Conservation (phyloP, 768 basidiomycete genomes). For the Chiua virens region DNA sequence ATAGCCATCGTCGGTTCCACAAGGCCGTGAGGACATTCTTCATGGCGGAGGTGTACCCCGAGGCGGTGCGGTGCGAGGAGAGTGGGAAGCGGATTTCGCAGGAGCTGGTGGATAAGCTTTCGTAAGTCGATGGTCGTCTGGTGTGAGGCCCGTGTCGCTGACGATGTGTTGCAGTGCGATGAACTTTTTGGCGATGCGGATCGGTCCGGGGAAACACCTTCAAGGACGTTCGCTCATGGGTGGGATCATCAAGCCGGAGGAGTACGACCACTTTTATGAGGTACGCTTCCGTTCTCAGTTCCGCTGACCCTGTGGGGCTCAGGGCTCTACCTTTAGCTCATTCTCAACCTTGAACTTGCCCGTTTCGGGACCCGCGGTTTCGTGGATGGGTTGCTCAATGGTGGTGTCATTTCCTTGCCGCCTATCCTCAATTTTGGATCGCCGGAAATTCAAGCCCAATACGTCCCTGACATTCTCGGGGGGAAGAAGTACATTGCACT, state of each 20-base stretch:
- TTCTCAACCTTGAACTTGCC: conserved; percentile 78
- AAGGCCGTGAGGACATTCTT: conserved; percentile 74
- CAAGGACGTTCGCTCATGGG: conserved; percentile 77
- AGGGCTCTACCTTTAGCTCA: conserved; percentile 46
- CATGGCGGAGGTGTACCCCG: conserved; percentile 69
- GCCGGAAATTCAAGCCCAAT: conserved; percentile 63
- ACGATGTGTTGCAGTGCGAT: conserved; percentile 46
- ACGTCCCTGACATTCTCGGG: conserved; percentile 70
- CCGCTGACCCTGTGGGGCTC: neutral
- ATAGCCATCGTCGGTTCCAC: conserved; percentile 74
- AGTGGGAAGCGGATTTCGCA: conserved; percentile 85
- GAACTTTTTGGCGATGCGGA: conserved; percentile 63
- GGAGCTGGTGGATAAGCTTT: conserved; percentile 80
- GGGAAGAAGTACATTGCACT: conserved; percentile 87
- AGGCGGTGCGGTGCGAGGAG: conserved; percentile 79
- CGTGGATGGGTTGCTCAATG: conserved; percentile 82
- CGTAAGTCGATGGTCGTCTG: conserved; percentile 44
- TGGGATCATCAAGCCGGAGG: conserved; percentile 78
- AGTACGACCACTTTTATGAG: conserved; percentile 95
- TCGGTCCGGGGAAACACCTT: conserved; percentile 83
- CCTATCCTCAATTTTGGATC: conserved; percentile 88
- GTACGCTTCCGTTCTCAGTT: conserved; percentile 34
- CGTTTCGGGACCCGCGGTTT: conserved; percentile 85
- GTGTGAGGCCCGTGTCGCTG: no score
- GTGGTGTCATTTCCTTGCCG: conserved; percentile 84